Base-by-base conservation (phyloP, 163 green algal species). In the Scenedesmus sp. region DNA sequence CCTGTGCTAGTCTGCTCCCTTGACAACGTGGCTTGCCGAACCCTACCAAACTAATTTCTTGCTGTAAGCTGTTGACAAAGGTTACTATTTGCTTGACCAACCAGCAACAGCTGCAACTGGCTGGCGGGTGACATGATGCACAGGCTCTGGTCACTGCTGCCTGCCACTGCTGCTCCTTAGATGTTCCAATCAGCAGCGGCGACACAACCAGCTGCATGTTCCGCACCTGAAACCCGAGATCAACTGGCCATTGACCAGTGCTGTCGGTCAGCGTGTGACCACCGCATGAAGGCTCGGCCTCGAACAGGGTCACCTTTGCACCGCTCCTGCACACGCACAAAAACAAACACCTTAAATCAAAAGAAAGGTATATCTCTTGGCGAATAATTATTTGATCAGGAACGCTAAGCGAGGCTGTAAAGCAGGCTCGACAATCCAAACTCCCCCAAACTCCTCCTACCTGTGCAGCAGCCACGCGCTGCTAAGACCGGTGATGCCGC, bases 191-290 rank as follows among this genome's bases (percentile, higher is more conserved):
- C 20, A 5, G 56, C 9, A 55, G 5, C 20, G 56, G 15, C 20
- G 0, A 9, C 34, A 60, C 34, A 26, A 46, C 6, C 4, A 82
- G 54, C 7, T 16, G 55, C 64, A n/a, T 23, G 13, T 18, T 4
- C 6, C 86, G 13, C 84, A 97, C 97, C 95, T 99, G 98, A 92
- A 99, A 99, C 18, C 98, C 98, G 7, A 99, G 92, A 93, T 99
- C 98, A 0, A 99, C 96, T 0, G 96, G 95, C 81, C 94, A 97
- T 1, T 91, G 91, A 0, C 88, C 93, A 4, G 91, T 95, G 74
- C 94, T 86, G 90, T 98, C 97, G 7, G 98, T 99, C 46, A 98
- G 93, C 1, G 98, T 99, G 93, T 99, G 98, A 3, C 98, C 98
- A 56, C 98, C 98, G 66, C 95, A 96, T 76, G 56, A 89, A 7